Evolutionary conservation across 805 yeast species (phyloP), one percentile per base, ranked within the genome.

Genomic region (Wickerhamomyces strasburgensis): DNA sequence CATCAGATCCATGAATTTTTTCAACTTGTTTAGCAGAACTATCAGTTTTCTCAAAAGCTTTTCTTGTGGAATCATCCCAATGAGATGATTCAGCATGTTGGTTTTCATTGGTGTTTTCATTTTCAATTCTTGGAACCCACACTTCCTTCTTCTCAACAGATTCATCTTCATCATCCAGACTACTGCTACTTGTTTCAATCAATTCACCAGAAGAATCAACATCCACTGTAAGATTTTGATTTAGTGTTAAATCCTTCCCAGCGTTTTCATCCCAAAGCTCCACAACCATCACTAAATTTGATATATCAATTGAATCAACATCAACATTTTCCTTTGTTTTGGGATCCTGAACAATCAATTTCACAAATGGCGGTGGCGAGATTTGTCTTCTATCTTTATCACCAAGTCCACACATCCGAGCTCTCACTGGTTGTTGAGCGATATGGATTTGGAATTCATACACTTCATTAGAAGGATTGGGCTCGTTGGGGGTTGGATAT

Each of bases 391-490:
- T 48, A 25, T 58, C 64, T 31, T 59, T 61, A 37, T 67, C 72
- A 11, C 72, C 70, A 16, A 67, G 54, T 1, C 72, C 72, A 44
- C 72, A 67, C 72, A 67, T 67, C 21, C 72, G 61, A 0, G 71
- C 71, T 33, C 72, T 50, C 11, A 64, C 56, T 3, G 72, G 72
- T 40, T 67, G 68, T 38, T 67, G 72, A 19, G 51, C 59, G n/a
- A 66, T 62, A n/a, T n/a, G n/a, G n/a, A n/a, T n/a, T n/a, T n/a
- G n/a, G n/a, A n/a, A n/a, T n/a, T n/a, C n/a, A n/a, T n/a, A n/a
- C n/a, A n/a, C n/a, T n/a, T 3, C n/a, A n/a, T n/a, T n/a, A n/a
- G n/a, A n/a, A n/a, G n/a, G n/a, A n/a, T n/a, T n/a, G n/a, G n/a
- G n/a, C n/a, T n/a, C n/a, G n/a, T n/a, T n/a, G n/a, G n/a, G n/a